phyloP scores from a whole-genome alignment of 805 yeast species.

The Kodamaea jinghongensis region DNA sequence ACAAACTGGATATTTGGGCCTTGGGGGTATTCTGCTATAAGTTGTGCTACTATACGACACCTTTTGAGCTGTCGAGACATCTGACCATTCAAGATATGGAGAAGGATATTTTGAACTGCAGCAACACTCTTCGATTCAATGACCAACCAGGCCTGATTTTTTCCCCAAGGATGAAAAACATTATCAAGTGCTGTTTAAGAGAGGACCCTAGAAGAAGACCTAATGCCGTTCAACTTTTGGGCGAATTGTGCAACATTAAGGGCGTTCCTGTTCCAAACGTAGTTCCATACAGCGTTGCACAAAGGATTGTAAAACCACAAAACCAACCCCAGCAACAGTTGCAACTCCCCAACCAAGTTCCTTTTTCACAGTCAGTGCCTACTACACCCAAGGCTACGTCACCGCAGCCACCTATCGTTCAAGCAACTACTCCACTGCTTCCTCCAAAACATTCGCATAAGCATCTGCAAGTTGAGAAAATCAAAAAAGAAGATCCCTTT shows the following conservation, averaged over 20 bases:
- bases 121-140: slow-evolving; percentile 41
- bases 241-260: slow-evolving; percentile 63
- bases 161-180: slow-evolving; percentile 59
- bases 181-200: slow-evolving; percentile 58
- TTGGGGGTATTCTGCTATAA: slow-evolving; percentile 75
- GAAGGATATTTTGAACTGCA: slow-evolving; percentile 57
- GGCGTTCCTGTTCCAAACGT: slow-evolving; percentile 43
- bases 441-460: neutral
- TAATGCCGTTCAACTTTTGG: slow-evolving; percentile 65
- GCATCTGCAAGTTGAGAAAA: too few relatives aligned
- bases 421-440: neutral
- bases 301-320: slow-evolving; percentile 9
- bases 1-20: slow-evolving; percentile 86
- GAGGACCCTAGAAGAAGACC: slow-evolving; percentile 74
- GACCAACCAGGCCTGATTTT: slow-evolving; percentile 51
- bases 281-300: slow-evolving; percentile 37
- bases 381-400: too few relatives aligned
- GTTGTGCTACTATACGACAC: slow-evolving; percentile 77
- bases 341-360: too few relatives aligned
- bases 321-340: neutral
- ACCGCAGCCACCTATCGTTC: too few relatives aligned
- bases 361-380: too few relatives aligned
- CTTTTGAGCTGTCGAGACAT: slow-evolving; percentile 59
- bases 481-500: slow-evolving; percentile 36
- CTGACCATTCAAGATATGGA: slow-evolving; percentile 44